phyloP scores from a whole-genome alignment of 148 eudicot species.

The Rhododendron molle region DNA sequence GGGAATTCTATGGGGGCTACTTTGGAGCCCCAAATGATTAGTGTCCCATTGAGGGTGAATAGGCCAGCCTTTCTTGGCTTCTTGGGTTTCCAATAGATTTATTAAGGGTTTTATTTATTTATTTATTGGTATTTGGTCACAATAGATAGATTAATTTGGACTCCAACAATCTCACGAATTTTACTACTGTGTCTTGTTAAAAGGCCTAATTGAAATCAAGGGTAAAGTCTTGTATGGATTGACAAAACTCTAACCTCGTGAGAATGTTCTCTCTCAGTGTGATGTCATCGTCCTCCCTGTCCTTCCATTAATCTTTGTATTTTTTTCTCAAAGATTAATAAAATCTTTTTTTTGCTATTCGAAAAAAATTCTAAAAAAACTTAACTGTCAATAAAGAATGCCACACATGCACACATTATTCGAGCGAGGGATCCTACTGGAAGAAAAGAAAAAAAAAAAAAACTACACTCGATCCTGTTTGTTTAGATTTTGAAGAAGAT shows the following conservation, averaged over 20 bases:
- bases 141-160: not conserved
- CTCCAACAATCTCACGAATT: not conserved
- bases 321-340: too few relatives aligned
- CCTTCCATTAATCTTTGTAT: too few relatives aligned
- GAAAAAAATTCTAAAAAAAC: too few relatives aligned
- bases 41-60: not conserved
- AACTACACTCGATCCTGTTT: too few relatives aligned
- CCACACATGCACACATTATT: too few relatives aligned
- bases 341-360: too few relatives aligned
- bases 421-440: too few relatives aligned
- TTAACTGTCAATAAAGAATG: too few relatives aligned
- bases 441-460: too few relatives aligned
- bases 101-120: not conserved
- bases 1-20: not conserved
- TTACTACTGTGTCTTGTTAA: not conserved
- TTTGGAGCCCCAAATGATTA: constrained; percentile 9
- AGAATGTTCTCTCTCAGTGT: too few relatives aligned
- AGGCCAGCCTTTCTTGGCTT: not conserved
- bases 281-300: not conserved
- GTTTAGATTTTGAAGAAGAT: too few relatives aligned
- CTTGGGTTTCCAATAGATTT: not conserved
- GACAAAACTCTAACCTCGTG: not conserved
- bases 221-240: not conserved
- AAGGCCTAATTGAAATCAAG: not conserved
- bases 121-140: not conserved